A percentile compares a stretch with the other conserved stretches of the same genome.
These are phyloP conservation scores for Chromosphaera perkinsii DNA, from an alignment of 208 protist species.

Conservation along the genomic window DNA sequence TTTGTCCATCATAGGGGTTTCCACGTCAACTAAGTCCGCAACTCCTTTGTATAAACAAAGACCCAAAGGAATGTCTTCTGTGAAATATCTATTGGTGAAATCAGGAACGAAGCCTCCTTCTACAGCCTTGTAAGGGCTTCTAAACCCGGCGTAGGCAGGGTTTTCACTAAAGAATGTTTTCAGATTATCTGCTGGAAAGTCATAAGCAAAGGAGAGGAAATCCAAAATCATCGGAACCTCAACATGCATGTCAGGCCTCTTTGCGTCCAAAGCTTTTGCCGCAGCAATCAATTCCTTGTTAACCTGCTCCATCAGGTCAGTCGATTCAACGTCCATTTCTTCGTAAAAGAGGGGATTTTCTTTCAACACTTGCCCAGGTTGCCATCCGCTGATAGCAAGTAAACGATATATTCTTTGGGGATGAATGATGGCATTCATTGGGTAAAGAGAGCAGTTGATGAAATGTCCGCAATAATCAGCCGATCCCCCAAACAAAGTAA, in stretches of 20 bases:
- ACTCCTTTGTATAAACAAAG: constrained; percentile 2
- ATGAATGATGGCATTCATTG: constrained; percentile 10
- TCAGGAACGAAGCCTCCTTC: constrained; percentile 11
- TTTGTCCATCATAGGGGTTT: constrained; percentile 7
- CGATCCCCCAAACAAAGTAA: not conserved
- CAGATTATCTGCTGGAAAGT: not conserved
- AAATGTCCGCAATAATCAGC: not conserved
- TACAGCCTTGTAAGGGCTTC: constrained; percentile 2
- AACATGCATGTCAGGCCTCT: not conserved
- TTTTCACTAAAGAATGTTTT: not conserved
- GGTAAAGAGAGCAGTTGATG: not conserved
- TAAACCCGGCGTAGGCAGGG: constrained; percentile 6
- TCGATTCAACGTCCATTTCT: constrained; percentile 2
- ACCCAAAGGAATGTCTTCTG: constrained; percentile 1
- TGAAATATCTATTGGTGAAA: constrained; percentile 10
- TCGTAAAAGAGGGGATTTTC: constrained; percentile 16
- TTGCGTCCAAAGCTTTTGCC: not conserved
- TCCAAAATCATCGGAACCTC: constrained; percentile 1
- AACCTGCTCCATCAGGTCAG: not conserved
- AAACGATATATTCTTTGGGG: not conserved
- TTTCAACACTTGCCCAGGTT: not conserved
- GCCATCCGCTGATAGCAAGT: not conserved
- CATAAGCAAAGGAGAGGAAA: not conserved
- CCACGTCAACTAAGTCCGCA: not conserved
- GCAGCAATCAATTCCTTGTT: constrained; percentile 2